Evolutionary conservation across 2,329 filamentous ascomycete genomes (phyloP).

Genomic region (Aspergillus neoniger): DNA sequence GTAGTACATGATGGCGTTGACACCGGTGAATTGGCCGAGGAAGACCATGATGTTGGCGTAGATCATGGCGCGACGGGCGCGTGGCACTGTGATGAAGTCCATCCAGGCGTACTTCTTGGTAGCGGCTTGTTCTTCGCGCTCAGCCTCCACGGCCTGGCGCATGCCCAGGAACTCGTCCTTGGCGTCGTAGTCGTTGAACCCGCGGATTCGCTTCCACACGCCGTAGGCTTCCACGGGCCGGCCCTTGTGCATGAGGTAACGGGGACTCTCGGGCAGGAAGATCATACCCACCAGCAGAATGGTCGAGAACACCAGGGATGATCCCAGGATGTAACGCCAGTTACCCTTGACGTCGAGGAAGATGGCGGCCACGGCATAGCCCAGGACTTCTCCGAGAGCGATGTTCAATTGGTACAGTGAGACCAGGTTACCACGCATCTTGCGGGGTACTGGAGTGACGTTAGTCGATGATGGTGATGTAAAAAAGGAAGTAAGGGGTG

Average conservation of each 20-base stretch:
- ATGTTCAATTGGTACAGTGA: conserved; percentile 77
- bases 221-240: conserved; percentile 61
- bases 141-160: conserved; percentile 63
- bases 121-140: conserved; percentile 54
- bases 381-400: conserved; percentile 71
- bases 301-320: conserved; percentile 69
- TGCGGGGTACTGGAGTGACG: conserved; percentile 55
- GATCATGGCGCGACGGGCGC: conserved; percentile 65
- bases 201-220: conserved; percentile 73
- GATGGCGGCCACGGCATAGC: conserved; percentile 71
- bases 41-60: conserved; percentile 72
- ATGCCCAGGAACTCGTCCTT: conserved; percentile 72
- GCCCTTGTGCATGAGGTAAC: conserved; percentile 70
- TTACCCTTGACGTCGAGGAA: conserved; percentile 69
- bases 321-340: conserved; percentile 74
- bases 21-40: conserved; percentile 69
- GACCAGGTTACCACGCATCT: conserved; percentile 70
- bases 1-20: conserved; percentile 73
- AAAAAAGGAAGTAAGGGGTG: not conserved
- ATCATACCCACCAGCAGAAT: conserved; percentile 66
- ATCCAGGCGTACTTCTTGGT: conserved; percentile 67
- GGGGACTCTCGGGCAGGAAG: conserved; percentile 69
- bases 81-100: conserved; percentile 71
- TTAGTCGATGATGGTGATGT: not conserved
- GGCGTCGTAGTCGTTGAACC: conserved; percentile 57